phyloP scores from a whole-genome alignment of 192 early-diverging fungal species.

The Phycomyces nitens region DNA sequence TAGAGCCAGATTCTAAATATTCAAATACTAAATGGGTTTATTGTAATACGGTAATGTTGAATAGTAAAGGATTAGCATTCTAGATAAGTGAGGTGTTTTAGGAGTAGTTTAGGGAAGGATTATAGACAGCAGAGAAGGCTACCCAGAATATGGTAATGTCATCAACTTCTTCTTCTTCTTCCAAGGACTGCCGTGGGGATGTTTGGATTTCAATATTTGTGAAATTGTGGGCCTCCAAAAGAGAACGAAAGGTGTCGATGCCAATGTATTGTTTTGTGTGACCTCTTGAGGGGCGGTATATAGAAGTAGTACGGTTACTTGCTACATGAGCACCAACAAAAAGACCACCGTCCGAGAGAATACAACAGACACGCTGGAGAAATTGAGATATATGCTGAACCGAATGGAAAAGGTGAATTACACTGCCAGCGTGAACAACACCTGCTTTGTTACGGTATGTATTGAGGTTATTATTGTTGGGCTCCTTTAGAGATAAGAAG shows the following conservation, averaged over 20 bases:
- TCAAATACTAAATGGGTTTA: no score
- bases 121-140: neutral
- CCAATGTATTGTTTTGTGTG: neutral
- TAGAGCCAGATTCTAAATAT: no score
- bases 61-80: no score
- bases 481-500: constrained; percentile 2
- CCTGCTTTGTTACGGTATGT: neutral
- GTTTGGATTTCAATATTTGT: neutral
- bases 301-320: neutral
- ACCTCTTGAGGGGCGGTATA: neutral
- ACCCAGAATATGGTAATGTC: neutral
- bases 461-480: neutral
- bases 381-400: neutral
- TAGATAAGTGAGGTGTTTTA: no score
- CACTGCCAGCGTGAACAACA: constrained; percentile 21
- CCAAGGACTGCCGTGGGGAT: neutral
- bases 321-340: neutral
- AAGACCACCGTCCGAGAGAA: neutral
- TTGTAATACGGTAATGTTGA: no score
- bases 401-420: constrained; percentile 23
- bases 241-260: neutral
- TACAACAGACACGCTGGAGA: neutral
- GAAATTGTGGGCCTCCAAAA: neutral
- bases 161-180: neutral
- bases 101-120: no score